Percentiles rank a stretch among this genome's conserved stretches.
phyloP scores from a whole-genome alignment of 495 filamentous ascomycete genomes.

The Hypoxylon intermedium region DNA sequence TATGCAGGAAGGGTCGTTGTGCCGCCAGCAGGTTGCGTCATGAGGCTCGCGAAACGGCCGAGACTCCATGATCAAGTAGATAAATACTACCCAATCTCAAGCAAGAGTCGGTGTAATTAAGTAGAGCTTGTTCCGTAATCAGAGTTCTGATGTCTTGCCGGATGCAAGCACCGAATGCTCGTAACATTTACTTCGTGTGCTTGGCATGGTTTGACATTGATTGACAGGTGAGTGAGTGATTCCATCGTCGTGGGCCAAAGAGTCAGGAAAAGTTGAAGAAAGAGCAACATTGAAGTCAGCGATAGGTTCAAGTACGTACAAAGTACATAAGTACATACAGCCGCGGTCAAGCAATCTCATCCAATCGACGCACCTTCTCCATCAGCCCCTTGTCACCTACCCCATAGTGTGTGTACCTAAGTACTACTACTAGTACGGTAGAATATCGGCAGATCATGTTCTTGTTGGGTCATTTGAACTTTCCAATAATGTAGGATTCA shows the following conservation, averaged over 20 bases:
- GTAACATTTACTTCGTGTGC: neutral
- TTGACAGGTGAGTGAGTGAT: neutral
- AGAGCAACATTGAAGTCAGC: neutral
- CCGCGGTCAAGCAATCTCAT: neutral
- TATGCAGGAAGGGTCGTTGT: constrained; percentile 17
- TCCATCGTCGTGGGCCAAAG: neutral
- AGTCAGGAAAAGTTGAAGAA: neutral
- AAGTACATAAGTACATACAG: too few species aligned
- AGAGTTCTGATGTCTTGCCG: too few species aligned
- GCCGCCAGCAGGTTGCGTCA: constrained; percentile 17
- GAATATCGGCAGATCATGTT: constrained; percentile 9
- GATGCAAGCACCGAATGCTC: too few species aligned
- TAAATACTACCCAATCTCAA: too few species aligned
- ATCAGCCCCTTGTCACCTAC: neutral
- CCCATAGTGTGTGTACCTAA: too few species aligned
- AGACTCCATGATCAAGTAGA: too few species aligned
- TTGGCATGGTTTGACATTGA: neutral
- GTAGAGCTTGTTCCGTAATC: too few species aligned
- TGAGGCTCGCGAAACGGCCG: constrained; percentile 17
- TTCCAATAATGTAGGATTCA: neutral
- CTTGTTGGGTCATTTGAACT: neutral
- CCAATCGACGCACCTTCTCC: neutral
- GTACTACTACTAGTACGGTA: too few species aligned
- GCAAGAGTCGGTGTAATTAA: too few species aligned
- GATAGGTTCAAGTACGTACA: neutral